A percentile compares a stretch with the other conserved stretches of the same genome.
These are phyloP conservation scores for Melastoma candidum DNA, from an alignment of 441 rosid genomes.

Conservation along the genomic window DNA sequence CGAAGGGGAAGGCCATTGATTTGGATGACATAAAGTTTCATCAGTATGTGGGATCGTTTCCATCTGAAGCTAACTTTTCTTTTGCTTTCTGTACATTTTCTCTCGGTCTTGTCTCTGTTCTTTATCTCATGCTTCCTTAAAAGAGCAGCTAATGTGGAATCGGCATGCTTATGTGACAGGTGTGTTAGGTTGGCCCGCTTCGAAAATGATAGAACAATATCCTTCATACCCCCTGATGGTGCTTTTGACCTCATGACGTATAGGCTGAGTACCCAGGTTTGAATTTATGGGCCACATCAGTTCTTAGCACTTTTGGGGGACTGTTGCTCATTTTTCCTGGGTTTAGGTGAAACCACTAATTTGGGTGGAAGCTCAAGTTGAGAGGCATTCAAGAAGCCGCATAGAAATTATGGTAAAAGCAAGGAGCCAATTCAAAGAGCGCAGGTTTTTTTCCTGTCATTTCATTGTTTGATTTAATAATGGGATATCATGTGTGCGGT, in stretches of 20 bases:
- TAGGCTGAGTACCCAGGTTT: constrained; percentile 86
- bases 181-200: constrained; percentile 65
- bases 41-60: constrained; percentile 46
- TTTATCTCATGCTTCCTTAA: background rate
- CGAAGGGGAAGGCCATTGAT: constrained; percentile 96
- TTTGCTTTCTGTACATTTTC: background rate
- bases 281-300: background rate
- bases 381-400: constrained; percentile 96
- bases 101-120: background rate
- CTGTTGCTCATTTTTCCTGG: constrained; percentile 4
- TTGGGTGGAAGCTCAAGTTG: constrained; percentile 99
- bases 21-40: constrained; percentile 96
- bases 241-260: constrained; percentile 96
- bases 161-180: too few species aligned
- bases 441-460: constrained; percentile 40
- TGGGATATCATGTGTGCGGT: background rate
- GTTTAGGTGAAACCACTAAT: constrained; percentile 89
- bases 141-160: too few species aligned
- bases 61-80: constrained; percentile 5
- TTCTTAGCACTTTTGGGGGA: too few species aligned
- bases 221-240: constrained; percentile 97
- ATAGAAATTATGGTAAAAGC: constrained; percentile 92
- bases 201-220: constrained; percentile 88
- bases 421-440: constrained; percentile 98
- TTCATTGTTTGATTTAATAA: constrained; percentile 2